These are phyloP conservation scores for Clonostachys rosea DNA, from an alignment of 2,329 filamentous ascomycete genomes.

Conservation along the genomic window DNA sequence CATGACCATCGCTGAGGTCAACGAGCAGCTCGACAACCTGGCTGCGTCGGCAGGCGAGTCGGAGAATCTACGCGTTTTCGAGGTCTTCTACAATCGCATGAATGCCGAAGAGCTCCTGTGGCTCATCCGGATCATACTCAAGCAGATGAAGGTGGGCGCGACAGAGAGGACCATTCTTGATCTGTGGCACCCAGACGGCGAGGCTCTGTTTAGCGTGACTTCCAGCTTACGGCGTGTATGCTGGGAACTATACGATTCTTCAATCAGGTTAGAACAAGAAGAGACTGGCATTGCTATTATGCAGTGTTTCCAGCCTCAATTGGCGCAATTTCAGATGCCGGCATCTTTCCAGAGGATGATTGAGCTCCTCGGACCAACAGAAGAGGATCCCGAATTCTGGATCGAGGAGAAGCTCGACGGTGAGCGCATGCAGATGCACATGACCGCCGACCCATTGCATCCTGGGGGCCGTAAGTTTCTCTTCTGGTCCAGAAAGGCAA, in stretches of 20 bases:
- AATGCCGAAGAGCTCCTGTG: constrained; percentile 90
- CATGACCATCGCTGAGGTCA: constrained; percentile 87
- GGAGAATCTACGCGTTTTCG: constrained; percentile 77
- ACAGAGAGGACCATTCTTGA: constrained; percentile 87
- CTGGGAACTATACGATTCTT: constrained; percentile 82
- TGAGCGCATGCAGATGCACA: constrained; percentile 95
- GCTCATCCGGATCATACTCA: constrained; percentile 89
- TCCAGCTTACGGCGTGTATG: constrained; percentile 88
- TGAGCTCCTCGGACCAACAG: constrained; percentile 56
- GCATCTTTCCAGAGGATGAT: constrained; percentile 76
- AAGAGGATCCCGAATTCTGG: constrained; percentile 79
- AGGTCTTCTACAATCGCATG: constrained; percentile 84
- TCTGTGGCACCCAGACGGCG: constrained; percentile 75
- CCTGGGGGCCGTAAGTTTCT: constrained; percentile 70
- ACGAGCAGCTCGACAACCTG: constrained; percentile 75
- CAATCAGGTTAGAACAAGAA: constrained; percentile 67
- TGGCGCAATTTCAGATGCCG: constrained; percentile 87
- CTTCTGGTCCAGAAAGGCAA: constrained; percentile 95
- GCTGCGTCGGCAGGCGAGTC: constrained; percentile 73
- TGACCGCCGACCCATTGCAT: constrained; percentile 64
- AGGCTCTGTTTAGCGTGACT: constrained; percentile 80
- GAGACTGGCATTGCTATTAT: constrained; percentile 75
- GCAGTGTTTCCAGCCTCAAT: constrained; percentile 94
- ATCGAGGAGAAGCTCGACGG: constrained; percentile 98
- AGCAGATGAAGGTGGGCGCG: constrained; percentile 69